These are phyloP conservation scores for Cornus kousa DNA, from an alignment of 148 eudicot species.

Conservation along the genomic window DNA sequence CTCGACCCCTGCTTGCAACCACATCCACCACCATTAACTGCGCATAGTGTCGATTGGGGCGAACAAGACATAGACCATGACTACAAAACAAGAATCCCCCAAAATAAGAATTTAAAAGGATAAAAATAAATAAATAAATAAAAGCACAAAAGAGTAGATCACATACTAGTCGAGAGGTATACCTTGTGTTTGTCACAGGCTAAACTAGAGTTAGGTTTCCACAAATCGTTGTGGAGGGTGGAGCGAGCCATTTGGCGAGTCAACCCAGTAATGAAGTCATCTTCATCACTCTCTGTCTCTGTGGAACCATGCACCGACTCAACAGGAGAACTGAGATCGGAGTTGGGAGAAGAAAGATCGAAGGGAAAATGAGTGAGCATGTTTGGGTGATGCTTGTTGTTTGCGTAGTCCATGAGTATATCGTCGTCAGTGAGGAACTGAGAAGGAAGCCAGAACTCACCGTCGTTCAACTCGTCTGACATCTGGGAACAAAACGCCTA, in stretches of 20 bases:
- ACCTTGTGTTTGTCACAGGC: slow-evolving; percentile 30
- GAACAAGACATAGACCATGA: slow-evolving; percentile 40
- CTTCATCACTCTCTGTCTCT: slow-evolving; percentile 62
- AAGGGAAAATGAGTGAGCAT: neutral
- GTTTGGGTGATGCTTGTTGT: neutral
- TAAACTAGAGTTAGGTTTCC: slow-evolving; percentile 7
- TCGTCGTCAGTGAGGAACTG: slow-evolving; percentile 80
- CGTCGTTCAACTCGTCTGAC: slow-evolving; percentile 50
- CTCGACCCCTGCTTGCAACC: slow-evolving; percentile 37
- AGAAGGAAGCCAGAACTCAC: slow-evolving; percentile 69
- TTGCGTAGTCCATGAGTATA: slow-evolving; percentile 41
- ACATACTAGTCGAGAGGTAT: neutral
- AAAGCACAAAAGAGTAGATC: neutral
- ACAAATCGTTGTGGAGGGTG: slow-evolving; percentile 13
- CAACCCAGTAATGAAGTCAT: slow-evolving; percentile 40
- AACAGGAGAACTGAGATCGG: slow-evolving; percentile 40
- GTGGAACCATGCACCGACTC: slow-evolving; percentile 44
- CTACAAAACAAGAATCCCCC: slow-evolving; percentile 11
- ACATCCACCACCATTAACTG: slow-evolving; percentile 22
- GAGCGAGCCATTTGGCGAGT: slow-evolving; percentile 34
- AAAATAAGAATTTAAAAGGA: neutral
- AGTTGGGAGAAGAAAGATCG: slow-evolving; percentile 19
- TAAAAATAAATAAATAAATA: too few species aligned
- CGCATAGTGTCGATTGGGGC: slow-evolving; percentile 64
- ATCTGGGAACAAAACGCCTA: slow-evolving; percentile 13